Conservation (phyloP, 2,329 filamentous ascomycete genomes). For the Ophiostoma sp. region DNA sequence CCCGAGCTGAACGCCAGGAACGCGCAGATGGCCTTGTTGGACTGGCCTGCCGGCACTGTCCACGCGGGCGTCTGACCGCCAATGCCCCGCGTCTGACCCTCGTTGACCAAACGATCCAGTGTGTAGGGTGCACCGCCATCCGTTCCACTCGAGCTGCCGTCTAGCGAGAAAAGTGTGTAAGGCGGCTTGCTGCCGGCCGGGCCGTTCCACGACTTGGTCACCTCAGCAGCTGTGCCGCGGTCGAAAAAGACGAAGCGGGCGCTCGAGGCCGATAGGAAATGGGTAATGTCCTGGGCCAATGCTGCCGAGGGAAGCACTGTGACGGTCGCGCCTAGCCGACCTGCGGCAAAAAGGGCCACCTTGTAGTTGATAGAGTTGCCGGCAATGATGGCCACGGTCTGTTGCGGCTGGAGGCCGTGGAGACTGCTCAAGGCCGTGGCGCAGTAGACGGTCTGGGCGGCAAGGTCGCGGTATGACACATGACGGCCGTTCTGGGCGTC, state of each 20-base stretch:
- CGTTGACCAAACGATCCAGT: background rate
- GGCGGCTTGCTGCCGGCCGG: background rate
- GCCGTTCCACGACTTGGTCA: conserved; percentile 8
- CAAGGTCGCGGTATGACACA: background rate
- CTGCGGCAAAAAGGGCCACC: conserved; percentile 7
- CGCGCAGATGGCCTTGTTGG: conserved; percentile 50
- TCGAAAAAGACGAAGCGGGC: background rate
- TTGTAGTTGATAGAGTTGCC: conserved; percentile 13
- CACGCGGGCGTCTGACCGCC: background rate
- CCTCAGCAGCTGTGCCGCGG: background rate
- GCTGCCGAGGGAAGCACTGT: background rate
- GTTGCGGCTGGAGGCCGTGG: background rate
- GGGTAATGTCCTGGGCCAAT: background rate
- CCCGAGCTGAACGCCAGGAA: conserved; percentile 54
- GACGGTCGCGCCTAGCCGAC: conserved; percentile 1
- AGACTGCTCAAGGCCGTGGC: background rate
- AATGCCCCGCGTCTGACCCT: background rate
- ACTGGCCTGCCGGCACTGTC: conserved; percentile 31
- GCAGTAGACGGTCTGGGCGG: background rate
- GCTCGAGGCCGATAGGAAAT: conserved; percentile 4
- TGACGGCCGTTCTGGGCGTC: background rate
- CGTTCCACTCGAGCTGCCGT: background rate
- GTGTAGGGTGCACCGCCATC: background rate
- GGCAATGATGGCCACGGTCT: background rate
- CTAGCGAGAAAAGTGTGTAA: conserved; percentile 10